Conservation (phyloP, 495 filamentous ascomycete species). For the Daldinia vernicosa region DNA sequence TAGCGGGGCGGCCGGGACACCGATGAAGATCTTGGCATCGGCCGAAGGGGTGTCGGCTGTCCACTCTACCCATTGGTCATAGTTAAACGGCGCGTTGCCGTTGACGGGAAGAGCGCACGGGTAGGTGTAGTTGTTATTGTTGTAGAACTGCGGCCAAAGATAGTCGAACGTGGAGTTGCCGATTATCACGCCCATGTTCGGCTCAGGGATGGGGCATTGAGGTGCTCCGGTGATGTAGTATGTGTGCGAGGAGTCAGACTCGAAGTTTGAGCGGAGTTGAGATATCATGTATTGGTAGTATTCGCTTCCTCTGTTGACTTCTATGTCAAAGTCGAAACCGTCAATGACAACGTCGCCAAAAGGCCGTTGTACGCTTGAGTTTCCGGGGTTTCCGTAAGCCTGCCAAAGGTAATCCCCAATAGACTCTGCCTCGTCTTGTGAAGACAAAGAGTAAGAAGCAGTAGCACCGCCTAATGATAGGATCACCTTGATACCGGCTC, state of each 20-base stretch:
- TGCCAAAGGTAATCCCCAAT: conserved; percentile 63
- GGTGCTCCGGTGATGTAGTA: conserved; percentile 68
- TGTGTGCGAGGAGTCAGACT: conserved; percentile 50
- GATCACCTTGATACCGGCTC: conserved; percentile 58
- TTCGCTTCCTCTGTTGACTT: conserved; percentile 53
- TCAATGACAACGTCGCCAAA: conserved; percentile 63
- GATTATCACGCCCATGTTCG: conserved; percentile 61
- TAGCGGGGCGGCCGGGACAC: conserved; percentile 54
- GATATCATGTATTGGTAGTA: conserved; percentile 54
- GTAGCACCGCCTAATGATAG: conserved; percentile 59
- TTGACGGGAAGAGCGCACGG: conserved; percentile 47
- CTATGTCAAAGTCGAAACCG: conserved; percentile 70
- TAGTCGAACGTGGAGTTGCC: conserved; percentile 58
- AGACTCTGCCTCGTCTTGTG: conserved; percentile 52
- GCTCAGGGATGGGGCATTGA: conserved; percentile 64
- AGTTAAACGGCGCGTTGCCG: conserved; percentile 52
- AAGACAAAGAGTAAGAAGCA: conserved; percentile 52
- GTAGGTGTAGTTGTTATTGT: conserved; percentile 50
- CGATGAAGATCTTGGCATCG: conserved; percentile 60
- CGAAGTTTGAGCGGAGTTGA: conserved; percentile 58
- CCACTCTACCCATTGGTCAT: conserved; percentile 56
- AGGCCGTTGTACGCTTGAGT: conserved; percentile 50
- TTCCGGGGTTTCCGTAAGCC: conserved; percentile 58
- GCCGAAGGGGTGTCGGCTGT: conserved; percentile 51
- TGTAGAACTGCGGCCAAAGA: conserved; percentile 60